Evolutionary conservation across 202 grass and related monocot species (phyloP), one percentile per base, ranked within the genome.

Genomic region (Saccharum hybrid): DNA sequence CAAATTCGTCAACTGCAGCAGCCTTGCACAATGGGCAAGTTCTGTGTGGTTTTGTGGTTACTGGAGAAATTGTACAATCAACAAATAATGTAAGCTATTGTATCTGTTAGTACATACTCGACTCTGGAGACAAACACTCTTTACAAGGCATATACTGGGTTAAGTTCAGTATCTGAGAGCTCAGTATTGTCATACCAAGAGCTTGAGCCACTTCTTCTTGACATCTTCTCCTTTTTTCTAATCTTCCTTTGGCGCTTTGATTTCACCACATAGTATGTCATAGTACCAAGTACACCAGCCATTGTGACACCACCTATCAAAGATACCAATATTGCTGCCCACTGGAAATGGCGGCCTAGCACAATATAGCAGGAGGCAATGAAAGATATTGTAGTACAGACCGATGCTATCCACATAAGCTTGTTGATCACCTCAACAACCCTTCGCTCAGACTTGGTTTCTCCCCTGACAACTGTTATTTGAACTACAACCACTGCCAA

Each of bases 261-360:
- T 87, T 93, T 98, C n/a, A 98, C 85, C 63, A 98, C 90, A 71
- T 90, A 98, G 65, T 91, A 98, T 67, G 95, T 93, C 95, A 98
- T 98, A 67, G 95, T 91, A 73, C 95, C 88, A 70, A 98, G 92
- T 81, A 98, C 95, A 3, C 90, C 86, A 74, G 89, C 66, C 95
- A 94, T 98, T 78, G 77, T 98, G 42, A 90, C 74, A 41, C 88
- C 92, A 78, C 95, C 95, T 57, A 95, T 95, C 75, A 93, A 64
- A 74, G 83, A 83, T 82, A 98, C 88, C 71, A 98, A 83, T 77
- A 98, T 86, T 67, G 95, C 90, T 74, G 92, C 90, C 92, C 95
- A 94, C 11, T 85, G 77, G 49, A 88, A 88, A 54, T 90, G 81
- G 77, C 88, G 86, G 63, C 95, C 95, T 77, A 98, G 66, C 78